Percentiles rank a stretch among this genome's conserved stretches.
These are phyloP conservation scores for Saccharomyces hybrid DNA, from an alignment of 1,139 yeast species.

Conservation along the genomic window DNA sequence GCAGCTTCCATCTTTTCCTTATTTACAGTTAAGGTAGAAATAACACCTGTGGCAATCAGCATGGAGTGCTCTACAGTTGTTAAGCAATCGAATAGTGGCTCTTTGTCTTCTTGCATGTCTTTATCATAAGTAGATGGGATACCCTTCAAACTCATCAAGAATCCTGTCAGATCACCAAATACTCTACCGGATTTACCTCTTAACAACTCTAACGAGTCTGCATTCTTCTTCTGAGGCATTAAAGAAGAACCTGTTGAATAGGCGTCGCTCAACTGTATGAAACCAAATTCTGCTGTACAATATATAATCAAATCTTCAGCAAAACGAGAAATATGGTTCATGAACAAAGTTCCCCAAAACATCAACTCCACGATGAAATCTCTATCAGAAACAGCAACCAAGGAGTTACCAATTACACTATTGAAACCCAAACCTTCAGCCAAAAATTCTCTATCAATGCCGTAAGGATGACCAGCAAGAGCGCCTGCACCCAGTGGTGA, in stretches of 20 bases:
- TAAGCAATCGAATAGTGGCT: conserved; percentile 87
- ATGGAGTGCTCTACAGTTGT: conserved; percentile 89
- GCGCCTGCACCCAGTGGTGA: conserved; percentile 97
- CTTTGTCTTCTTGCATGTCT: conserved; percentile 98
- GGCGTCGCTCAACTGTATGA: conserved; percentile 88
- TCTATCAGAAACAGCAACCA: conserved; percentile 93
- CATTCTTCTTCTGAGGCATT: conserved; percentile 99
- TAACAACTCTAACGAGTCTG: conserved; percentile 87
- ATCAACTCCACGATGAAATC: conserved; percentile 95
- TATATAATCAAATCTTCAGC: conserved; percentile 92
- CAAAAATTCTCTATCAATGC: conserved; percentile 85
- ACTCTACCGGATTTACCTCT: conserved; percentile 98
- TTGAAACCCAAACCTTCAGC: conserved; percentile 73
- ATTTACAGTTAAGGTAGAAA: conserved; percentile 72
- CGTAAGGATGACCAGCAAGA: conserved; percentile 97
- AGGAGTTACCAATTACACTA: conserved; percentile 87
- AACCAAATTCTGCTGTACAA: conserved; percentile 96
- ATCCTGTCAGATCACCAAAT: conserved; percentile 90
- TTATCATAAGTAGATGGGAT: conserved; percentile 96
- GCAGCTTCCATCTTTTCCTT: conserved; percentile 75
- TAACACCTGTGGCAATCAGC: conserved; percentile 90
- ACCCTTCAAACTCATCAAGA: conserved; percentile 90
- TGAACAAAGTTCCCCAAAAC: conserved; percentile 93
- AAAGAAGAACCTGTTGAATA: conserved; percentile 96
- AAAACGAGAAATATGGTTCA: conserved; percentile 91